These are phyloP conservation scores for Apiotrichum gamsii DNA, from an alignment of 1,284 basidiomycete species.

Conservation along the genomic window DNA sequence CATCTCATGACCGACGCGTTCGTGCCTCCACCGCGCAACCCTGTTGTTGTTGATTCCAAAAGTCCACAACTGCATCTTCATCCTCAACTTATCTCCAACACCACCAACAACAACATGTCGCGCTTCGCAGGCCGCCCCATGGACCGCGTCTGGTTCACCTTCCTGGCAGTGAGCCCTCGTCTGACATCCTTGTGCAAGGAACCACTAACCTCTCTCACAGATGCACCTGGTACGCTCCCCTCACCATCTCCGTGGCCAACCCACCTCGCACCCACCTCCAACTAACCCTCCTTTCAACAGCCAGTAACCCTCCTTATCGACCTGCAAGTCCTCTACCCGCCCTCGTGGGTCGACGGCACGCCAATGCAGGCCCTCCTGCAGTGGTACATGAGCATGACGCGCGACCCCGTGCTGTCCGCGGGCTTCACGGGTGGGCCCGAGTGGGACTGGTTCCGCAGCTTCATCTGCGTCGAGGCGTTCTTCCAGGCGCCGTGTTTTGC, in stretches of 20 bases:
- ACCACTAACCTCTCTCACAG: conserved; percentile 2
- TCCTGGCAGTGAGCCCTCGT: conserved; percentile 31
- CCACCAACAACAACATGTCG: conserved; percentile 13
- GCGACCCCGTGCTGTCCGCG: conserved; percentile 40
- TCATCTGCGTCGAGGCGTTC: conserved; percentile 46
- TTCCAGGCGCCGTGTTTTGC: conserved; percentile 74
- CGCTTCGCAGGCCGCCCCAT: conserved; percentile 31
- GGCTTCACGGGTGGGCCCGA: conserved; percentile 18
- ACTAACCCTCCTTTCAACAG: not conserved
- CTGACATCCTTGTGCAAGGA: too few relatives aligned
- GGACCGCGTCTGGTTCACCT: conserved; percentile 36
- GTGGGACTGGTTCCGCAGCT: conserved; percentile 39
- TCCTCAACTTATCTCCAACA: too few relatives aligned
- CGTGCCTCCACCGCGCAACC: too few relatives aligned
- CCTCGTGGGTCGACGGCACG: conserved; percentile 18
- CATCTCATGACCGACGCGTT: too few relatives aligned
- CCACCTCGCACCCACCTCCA: too few relatives aligned
- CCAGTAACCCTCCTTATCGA: conserved; percentile 31
- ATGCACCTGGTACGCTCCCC: not conserved
- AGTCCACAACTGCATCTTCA: too few relatives aligned
- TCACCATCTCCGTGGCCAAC: too few relatives aligned
- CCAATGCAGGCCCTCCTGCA: conserved; percentile 25
- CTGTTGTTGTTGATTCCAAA: too few relatives aligned
- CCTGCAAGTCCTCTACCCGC: conserved; percentile 39
- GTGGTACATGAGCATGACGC: conserved; percentile 33